phyloP scores from a whole-genome alignment of 140 eudicot species.

The Oenanthe javanica region DNA sequence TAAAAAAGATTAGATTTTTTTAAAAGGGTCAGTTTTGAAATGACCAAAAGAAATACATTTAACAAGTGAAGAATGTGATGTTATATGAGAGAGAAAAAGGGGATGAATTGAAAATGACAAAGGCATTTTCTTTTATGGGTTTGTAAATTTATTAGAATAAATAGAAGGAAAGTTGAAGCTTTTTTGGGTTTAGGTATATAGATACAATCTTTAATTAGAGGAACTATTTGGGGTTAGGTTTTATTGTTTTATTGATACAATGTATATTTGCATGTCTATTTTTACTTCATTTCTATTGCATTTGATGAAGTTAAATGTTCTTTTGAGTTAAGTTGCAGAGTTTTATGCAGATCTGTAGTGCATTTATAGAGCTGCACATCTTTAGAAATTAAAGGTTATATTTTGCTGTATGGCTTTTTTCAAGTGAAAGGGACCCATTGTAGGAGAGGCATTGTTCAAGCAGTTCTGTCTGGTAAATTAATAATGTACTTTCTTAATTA shows the following conservation, averaged over 20 bases:
- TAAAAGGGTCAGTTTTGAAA: background rate
- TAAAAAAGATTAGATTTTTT: background rate
- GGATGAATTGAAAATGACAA: background rate
- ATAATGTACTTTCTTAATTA: background rate
- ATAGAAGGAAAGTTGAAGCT: background rate
- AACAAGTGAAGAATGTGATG: constrained; percentile 5
- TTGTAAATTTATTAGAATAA: background rate
- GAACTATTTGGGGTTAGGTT: constrained; percentile 8
- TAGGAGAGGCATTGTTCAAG: constrained; percentile 13
- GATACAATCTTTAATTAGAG: background rate
- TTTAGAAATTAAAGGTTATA: background rate
- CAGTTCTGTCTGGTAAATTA: constrained; percentile 16
- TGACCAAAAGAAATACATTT: background rate
- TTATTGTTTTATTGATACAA: background rate
- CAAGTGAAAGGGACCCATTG: background rate
- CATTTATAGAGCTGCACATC: constrained; percentile 8
- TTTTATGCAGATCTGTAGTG: constrained; percentile 19
- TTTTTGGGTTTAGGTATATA: background rate
- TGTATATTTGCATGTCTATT: constrained; percentile 21
- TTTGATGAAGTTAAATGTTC: constrained; percentile 11
- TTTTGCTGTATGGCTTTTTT: too few species aligned
- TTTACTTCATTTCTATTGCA: constrained; percentile 1
- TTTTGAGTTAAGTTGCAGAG: constrained; percentile 2
- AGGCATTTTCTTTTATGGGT: constrained; percentile 19
- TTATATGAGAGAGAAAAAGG: constrained; percentile 1